Evolutionary conservation across 768 basidiomycete genomes (phyloP), one percentile per base, ranked within the genome.

Genomic region (Kwoniella dendrophila): DNA sequence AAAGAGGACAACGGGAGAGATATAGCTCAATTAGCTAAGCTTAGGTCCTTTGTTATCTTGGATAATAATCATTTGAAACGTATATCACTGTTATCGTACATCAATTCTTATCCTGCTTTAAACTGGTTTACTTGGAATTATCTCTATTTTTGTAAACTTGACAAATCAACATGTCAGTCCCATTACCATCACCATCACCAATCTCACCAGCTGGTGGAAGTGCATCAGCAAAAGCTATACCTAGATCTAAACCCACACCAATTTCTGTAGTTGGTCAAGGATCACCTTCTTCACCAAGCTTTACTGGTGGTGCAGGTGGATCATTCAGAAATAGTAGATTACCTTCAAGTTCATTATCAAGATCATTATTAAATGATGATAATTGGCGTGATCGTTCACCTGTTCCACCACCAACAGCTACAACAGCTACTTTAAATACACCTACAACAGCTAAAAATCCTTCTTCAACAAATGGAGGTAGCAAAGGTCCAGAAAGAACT

Each of bases 161-260:
- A 45, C 20, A 50, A 26, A 36, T 7, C 29, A 59, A n/a, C 22
- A 73, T 73, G 71, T 73, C 71, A 22, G 68, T 73, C 36, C 71
- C 71, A 1, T 64, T 73, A 24, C 71, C 71, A 18, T 66, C 68
- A 4, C 66, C 68, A 3, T 68, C 71, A 20, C 58, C 66, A 4
- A 11, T 69, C 6, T 22, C 45, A 10, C 26, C 18, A 12, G 38
- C 26, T 5, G 20, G 32, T 27, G 47, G 56, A 22, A 41, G 6
- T 34, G 54, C 53, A 16, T 45, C 52, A 2, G 56, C 66, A 11
- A 67, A 60, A 34, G 29, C 68, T n/a, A 70, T 67, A 38, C 67
- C 71, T 18, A 51, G 63, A 29, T 64, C 62, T n/a, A 51, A 59
- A 4, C 71, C 68, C 1, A 55, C 66, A 1, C 66, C 69, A 11